Percentiles rank a stretch among this genome's conserved stretches.
These are phyloP conservation scores for Dalechampia spathulata DNA, from an alignment of 441 rosid species.

Conservation along the genomic window DNA sequence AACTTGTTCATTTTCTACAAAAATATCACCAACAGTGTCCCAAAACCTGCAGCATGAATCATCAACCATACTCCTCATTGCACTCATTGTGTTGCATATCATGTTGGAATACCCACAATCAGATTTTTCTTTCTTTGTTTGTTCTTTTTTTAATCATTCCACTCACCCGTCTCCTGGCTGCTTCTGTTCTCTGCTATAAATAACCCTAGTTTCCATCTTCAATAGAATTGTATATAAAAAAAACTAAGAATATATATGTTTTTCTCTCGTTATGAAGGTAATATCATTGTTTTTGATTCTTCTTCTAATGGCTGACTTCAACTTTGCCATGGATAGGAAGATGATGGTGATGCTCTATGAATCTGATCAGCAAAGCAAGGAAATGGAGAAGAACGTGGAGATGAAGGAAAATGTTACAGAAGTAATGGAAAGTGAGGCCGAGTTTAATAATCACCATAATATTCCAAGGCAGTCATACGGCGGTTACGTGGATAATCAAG, in stretches of 20 bases:
- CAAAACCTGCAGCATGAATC: background rate
- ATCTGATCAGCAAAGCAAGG: background rate
- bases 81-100: no score
- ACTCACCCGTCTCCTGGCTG: no score
- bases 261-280: conserved; percentile 2
- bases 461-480: conserved; percentile 29
- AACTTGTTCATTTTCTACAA: no score
- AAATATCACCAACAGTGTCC: background rate
- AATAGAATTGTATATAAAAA: no score
- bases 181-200: no score
- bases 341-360: conserved; percentile 5
- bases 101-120: no score
- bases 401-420: conserved; percentile 9
- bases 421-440: conserved; percentile 18
- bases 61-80: no score
- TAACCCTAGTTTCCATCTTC: no score
- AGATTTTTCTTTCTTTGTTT: no score
- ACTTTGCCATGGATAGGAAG: conserved; percentile 9
- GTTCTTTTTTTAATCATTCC: no score
- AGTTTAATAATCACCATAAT: conserved; percentile 30
- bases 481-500: conserved; percentile 18
- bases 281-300: background rate
- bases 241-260: no score
- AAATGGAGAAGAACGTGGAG: background rate
- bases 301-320: conserved; percentile 2